Percentiles rank a stretch among this genome's conserved stretches.
Conservation (phyloP, 352 stramenopile species). For the Pythium coloratum region DNA sequence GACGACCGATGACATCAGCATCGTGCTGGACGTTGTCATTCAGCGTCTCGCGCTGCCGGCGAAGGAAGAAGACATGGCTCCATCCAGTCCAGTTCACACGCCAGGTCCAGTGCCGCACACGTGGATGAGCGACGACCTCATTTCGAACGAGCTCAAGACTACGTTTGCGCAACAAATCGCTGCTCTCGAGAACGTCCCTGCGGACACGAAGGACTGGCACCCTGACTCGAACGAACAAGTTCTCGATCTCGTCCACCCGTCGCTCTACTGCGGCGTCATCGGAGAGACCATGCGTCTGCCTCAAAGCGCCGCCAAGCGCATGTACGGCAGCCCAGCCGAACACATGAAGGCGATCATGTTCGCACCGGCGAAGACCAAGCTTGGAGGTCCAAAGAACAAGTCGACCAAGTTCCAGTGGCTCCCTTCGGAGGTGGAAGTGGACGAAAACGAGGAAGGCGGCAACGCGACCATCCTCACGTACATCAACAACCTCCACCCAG, state of each 20-base stretch:
- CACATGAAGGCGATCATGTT: constrained; percentile 41
- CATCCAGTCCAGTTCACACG: constrained; percentile 14
- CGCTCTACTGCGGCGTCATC: constrained; percentile 57
- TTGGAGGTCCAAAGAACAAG: constrained; percentile 29
- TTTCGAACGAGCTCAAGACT: constrained; percentile 19
- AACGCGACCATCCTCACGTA: constrained; percentile 26
- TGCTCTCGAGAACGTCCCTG: constrained; percentile 36
- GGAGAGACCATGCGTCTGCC: constrained; percentile 29
- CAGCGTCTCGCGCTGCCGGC: not conserved
- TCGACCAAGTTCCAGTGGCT: constrained; percentile 35
- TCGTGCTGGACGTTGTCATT: constrained; percentile 13
- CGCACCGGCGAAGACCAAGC: constrained; percentile 2
- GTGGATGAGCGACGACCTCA: constrained; percentile 37
- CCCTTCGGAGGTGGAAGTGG: constrained; percentile 25
- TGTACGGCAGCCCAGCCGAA: constrained; percentile 13
- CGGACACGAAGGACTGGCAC: constrained; percentile 53
- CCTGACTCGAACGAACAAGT: constrained; percentile 44
- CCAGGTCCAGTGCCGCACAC: constrained; percentile 29
- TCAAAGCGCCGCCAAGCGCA: constrained; percentile 8
- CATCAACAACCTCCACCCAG: constrained; percentile 43
- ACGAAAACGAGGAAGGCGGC: constrained; percentile 16
- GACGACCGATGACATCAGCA: constrained; percentile 8
- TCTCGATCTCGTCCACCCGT: constrained; percentile 60
- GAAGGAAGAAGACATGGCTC: constrained; percentile 5
- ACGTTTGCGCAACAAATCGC: constrained; percentile 31